Percentiles rank a stretch among this genome's conserved stretches.
Evolutionary conservation across 345 rosid genomes (phyloP).

Genomic region (Passiflora organensis): DNA sequence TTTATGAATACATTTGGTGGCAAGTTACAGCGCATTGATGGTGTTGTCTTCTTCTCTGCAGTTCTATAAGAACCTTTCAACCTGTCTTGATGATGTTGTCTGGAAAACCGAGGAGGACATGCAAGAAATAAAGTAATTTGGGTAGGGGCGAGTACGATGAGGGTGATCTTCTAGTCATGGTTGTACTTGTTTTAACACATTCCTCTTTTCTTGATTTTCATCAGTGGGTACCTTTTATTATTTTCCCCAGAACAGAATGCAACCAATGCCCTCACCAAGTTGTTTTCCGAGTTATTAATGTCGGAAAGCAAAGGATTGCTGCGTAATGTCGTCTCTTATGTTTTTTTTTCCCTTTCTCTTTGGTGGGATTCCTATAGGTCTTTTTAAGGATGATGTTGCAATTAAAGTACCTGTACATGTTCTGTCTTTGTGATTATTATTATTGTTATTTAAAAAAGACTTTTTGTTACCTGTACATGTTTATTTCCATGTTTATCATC

Average conservation of each 20-base stretch:
- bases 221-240: no score
- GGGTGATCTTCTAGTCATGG: no score
- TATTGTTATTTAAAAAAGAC: no score
- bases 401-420: no score
- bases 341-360: not conserved
- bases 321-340: not conserved
- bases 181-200: no score
- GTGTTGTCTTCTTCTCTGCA: slow-evolving; percentile 29
- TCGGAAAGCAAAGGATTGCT: slow-evolving; percentile 32
- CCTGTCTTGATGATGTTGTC: slow-evolving; percentile 72
- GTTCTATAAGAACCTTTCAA: slow-evolving; percentile 85
- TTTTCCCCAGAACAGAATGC: no score
- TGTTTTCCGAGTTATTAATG: slow-evolving; percentile 33
- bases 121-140: slow-evolving; percentile 35
- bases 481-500: no score
- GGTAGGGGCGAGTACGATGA: no score
- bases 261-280: slow-evolving; percentile 13
- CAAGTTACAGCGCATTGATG: not conserved
- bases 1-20: not conserved
- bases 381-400: no score
- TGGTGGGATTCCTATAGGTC: not conserved
- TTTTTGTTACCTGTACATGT: no score
- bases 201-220: no score
- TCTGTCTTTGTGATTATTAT: no score
- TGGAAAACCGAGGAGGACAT: slow-evolving; percentile 89